These are phyloP conservation scores for Oidium heveae DNA, from an alignment of 2,329 filamentous ascomycete genomes.

Conservation along the genomic window DNA sequence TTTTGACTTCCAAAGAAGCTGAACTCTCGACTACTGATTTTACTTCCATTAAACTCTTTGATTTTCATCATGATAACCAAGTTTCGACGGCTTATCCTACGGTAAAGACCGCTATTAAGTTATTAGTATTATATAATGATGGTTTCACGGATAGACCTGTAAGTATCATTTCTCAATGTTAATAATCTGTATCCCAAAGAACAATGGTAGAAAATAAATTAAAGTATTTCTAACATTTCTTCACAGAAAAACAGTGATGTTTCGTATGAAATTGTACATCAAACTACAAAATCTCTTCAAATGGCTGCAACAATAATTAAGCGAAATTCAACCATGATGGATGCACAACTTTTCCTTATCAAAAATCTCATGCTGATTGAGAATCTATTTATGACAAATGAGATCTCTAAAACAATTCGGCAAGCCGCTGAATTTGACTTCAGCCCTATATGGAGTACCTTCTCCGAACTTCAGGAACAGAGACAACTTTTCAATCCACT, in stretches of 20 bases:
- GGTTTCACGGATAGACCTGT: constrained; percentile 12
- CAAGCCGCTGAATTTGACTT: constrained; percentile 32
- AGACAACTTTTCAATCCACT: constrained; percentile 29
- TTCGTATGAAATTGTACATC: constrained; percentile 63
- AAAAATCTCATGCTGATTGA: constrained; percentile 88
- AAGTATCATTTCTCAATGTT: constrained; percentile 2
- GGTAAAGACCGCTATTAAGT: constrained; percentile 30
- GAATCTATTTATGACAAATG: constrained; percentile 84
- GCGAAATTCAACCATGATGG: constrained; percentile 33
- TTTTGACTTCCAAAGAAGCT: too few relatives aligned
- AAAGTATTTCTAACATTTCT: neutral
- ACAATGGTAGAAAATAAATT: too few relatives aligned
- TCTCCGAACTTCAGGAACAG: constrained; percentile 20
- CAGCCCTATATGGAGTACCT: constrained; percentile 36
- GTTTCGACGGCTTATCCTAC: constrained; percentile 32
- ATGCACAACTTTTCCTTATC: constrained; percentile 77
- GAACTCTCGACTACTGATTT: neutral
- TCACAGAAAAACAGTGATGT: constrained; percentile 22
- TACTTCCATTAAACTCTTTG: neutral
- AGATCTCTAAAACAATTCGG: constrained; percentile 47
- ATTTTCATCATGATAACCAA: constrained; percentile 22
- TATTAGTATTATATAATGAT: constrained; percentile 33
- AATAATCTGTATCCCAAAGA: neutral
- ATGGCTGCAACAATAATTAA: constrained; percentile 49
- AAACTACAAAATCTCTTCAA: constrained; percentile 64